Conservation (phyloP, 768 basidiomycete species). For the Krasilnikovozyma curviuscula region DNA sequence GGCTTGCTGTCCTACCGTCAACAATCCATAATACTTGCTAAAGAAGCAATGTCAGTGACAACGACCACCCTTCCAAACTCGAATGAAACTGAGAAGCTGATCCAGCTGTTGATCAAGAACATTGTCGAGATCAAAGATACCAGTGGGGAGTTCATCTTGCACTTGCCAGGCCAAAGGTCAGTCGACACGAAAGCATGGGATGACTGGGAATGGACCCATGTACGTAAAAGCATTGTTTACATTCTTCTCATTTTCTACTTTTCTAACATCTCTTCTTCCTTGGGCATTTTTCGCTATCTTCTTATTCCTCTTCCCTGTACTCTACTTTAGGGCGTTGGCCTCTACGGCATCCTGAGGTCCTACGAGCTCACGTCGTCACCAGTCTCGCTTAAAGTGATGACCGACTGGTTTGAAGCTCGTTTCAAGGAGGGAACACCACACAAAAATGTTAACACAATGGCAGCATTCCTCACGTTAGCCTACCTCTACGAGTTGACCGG, state of each 20-base stretch:
- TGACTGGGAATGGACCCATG: conserved; percentile 35
- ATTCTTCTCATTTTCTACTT: too few relatives aligned
- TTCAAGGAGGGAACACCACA: conserved; percentile 34
- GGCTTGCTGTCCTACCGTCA: too few relatives aligned
- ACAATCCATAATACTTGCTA: too few relatives aligned
- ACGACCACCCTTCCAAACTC: conserved; percentile 12
- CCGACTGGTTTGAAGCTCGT: conserved; percentile 35
- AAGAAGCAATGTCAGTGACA: too few relatives aligned
- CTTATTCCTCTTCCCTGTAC: too few relatives aligned
- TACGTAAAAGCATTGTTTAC: too few relatives aligned
- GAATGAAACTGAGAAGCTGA: conserved; percentile 18
- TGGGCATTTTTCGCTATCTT: too few relatives aligned
- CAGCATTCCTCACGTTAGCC: conserved; percentile 26
- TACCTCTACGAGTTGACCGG: conserved; percentile 5
- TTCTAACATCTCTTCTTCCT: too few relatives aligned
- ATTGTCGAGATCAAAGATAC: conserved; percentile 37
- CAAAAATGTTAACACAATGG: conserved; percentile 44
- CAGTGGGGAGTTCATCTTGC: conserved; percentile 24
- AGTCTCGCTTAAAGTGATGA: conserved; percentile 29
- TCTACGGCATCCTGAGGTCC: conserved; percentile 31
- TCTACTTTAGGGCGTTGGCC: conserved; percentile 32
- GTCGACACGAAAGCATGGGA: conserved; percentile 44
- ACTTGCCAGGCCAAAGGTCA: conserved; percentile 26
- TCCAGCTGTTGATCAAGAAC: conserved; percentile 21
- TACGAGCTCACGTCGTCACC: conserved; percentile 30